A percentile compares a stretch with the other conserved stretches of the same genome.
These are phyloP conservation scores for Backusella westeae DNA, from an alignment of 192 early-diverging fungal genomes.

Conservation along the genomic window DNA sequence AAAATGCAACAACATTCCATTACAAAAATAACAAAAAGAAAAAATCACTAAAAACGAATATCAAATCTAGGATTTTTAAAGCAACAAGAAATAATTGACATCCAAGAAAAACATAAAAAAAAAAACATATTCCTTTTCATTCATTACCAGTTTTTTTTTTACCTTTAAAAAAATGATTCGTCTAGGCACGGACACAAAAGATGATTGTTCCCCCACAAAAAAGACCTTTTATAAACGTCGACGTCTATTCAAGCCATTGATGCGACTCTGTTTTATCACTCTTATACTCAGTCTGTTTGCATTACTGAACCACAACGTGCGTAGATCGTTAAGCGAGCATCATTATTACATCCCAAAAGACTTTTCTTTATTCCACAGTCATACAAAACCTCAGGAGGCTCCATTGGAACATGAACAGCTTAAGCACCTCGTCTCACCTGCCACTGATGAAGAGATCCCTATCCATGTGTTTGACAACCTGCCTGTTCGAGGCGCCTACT, in stretches of 20 bases:
- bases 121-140: background rate
- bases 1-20: background rate
- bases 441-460: constrained; percentile 5
- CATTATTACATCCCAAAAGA: background rate
- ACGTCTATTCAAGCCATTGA: background rate
- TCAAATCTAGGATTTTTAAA: background rate
- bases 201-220: background rate
- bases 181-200: background rate
- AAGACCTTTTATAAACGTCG: constrained; percentile 2
- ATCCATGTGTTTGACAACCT: constrained; percentile 1
- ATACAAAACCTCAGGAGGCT: background rate
- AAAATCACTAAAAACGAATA: background rate
- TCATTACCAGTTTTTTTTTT: background rate
- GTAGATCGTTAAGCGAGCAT: background rate
- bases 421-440: background rate
- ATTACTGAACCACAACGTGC: background rate
- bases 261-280: background rate
- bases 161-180: background rate
- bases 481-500: constrained; percentile 18
- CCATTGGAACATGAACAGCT: background rate
- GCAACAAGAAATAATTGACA: background rate
- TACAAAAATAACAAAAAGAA: background rate
- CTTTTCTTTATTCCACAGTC: background rate
- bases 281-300: background rate
- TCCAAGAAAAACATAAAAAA: background rate